Percentiles rank a stretch among this genome's conserved stretches.
Conservation (phyloP, 805 yeast genomes). For the Phaffomyces opuntiae region DNA sequence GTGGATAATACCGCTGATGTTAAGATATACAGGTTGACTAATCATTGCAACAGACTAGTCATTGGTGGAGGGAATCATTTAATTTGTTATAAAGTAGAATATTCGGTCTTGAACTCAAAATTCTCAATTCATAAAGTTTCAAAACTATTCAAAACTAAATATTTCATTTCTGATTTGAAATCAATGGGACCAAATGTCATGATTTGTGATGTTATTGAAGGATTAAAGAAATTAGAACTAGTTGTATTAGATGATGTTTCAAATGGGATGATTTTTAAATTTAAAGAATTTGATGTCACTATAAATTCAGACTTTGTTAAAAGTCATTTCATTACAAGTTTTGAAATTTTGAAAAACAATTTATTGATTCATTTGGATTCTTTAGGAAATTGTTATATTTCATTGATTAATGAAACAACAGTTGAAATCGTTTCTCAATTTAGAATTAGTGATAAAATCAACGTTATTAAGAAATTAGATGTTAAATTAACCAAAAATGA, state of each 20-base stretch:
- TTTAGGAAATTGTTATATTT: slow-evolving; percentile 9
- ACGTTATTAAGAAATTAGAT: slow-evolving; percentile 14
- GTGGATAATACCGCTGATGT: slow-evolving; percentile 9
- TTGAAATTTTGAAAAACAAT: slow-evolving; percentile 9
- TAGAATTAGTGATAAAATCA: slow-evolving; percentile 19
- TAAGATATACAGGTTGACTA: slow-evolving; percentile 21
- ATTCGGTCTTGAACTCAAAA: slow-evolving; percentile 27
- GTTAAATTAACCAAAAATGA: neutral
- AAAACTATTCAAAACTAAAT: slow-evolving; percentile 8
- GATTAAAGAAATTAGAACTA: slow-evolving; percentile 8
- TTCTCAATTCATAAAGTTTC: slow-evolving; percentile 24
- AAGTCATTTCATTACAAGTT: slow-evolving; percentile 10
- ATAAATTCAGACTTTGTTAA: slow-evolving; percentile 1
- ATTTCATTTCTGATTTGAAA: slow-evolving; percentile 2
- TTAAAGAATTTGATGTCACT: slow-evolving; percentile 3
- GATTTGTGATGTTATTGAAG: slow-evolving; percentile 15
- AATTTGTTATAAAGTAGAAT: slow-evolving; percentile 26
- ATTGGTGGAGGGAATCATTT: slow-evolving; percentile 27
- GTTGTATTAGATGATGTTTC: slow-evolving; percentile 5
- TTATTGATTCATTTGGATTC: slow-evolving; percentile 13
- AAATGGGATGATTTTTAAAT: slow-evolving; percentile 3
- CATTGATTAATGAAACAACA: neutral
- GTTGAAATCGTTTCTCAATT: slow-evolving; percentile 10
- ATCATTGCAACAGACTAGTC: slow-evolving; percentile 23
- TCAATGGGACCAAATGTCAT: slow-evolving; percentile 17